A percentile compares a stretch with the other conserved stretches of the same genome.
These are phyloP conservation scores for Alliaria petiolata DNA, from an alignment of 345 rosid genomes.

Conservation along the genomic window DNA sequence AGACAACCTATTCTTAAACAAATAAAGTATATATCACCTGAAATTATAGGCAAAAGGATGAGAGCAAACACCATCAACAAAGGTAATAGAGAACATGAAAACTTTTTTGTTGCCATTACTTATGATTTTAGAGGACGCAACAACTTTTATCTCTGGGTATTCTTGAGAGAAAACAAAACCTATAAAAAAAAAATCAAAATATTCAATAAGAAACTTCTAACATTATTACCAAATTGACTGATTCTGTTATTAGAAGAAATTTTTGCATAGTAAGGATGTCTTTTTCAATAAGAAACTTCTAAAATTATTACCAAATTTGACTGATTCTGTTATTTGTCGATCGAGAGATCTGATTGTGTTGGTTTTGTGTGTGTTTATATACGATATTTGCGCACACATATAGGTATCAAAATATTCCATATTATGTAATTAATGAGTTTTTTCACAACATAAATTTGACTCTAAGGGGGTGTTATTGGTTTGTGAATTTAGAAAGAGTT, in stretches of 20 bases:
- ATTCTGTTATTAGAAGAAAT: not conserved
- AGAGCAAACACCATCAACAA: conserved; percentile 5
- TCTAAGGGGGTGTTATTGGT: not conserved
- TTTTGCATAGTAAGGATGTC: not conserved
- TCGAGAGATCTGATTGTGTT: not conserved
- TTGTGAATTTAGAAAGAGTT: not conserved
- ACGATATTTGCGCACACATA: not conserved
- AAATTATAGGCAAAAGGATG: not conserved
- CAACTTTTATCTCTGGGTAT: not conserved
- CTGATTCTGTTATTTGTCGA: not conserved
- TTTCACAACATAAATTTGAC: not conserved
- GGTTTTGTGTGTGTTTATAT: not conserved
- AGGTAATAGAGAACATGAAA: not conserved
- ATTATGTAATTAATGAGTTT: not conserved
- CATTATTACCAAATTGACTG: not conserved
- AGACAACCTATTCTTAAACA: not conserved
- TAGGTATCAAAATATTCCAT: not conserved
- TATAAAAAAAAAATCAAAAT: not conserved
- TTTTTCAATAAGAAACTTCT: not conserved
- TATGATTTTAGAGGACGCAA: not conserved
- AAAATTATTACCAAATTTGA: not conserved
- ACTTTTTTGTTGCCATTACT: not conserved
- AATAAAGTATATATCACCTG: conserved; percentile 7
- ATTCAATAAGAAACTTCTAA: not conserved
- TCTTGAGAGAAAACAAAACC: not conserved